Conservation (phyloP, 2,329 filamentous ascomycete genomes). For the Penicillium sp. region DNA sequence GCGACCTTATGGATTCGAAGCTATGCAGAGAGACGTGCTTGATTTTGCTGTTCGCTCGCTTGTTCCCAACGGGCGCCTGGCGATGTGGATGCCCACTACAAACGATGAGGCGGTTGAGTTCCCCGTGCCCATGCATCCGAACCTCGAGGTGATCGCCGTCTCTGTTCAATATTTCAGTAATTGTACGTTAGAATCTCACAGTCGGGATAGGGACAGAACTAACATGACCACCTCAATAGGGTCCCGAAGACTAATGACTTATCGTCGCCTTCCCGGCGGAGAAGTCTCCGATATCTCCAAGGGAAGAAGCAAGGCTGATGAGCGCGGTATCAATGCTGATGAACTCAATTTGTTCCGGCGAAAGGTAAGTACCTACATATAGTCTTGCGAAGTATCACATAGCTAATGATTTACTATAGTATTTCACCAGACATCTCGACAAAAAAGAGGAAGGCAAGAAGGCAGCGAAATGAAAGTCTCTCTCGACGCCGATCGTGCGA, state of each 20-base stretch:
- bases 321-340: conserved; percentile 52
- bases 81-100: conserved; percentile 96
- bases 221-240: conserved; percentile 46
- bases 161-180: conserved; percentile 87
- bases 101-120: conserved; percentile 74
- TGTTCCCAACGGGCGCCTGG: conserved; percentile 71
- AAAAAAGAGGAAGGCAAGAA: neutral
- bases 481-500: neutral
- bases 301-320: conserved; percentile 33
- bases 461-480: neutral
- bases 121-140: conserved; percentile 68
- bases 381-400: neutral
- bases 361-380: conserved; percentile 32
- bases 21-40: conserved; percentile 85
- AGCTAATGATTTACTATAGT: conserved; percentile 10
- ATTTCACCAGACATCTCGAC: conserved; percentile 8
- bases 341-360: conserved; percentile 64
- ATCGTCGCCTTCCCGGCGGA: conserved; percentile 63
- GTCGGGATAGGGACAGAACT: neutral
- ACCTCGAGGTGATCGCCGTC: conserved; percentile 65
- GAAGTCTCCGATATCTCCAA: conserved; percentile 29
- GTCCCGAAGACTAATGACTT: conserved; percentile 85
- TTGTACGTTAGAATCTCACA: conserved; percentile 51
- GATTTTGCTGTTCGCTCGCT: conserved; percentile 72
- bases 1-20: conserved; percentile 82